phyloP scores from a whole-genome alignment of 2,329 filamentous ascomycete species.

The Ceratocystis harringtonii region DNA sequence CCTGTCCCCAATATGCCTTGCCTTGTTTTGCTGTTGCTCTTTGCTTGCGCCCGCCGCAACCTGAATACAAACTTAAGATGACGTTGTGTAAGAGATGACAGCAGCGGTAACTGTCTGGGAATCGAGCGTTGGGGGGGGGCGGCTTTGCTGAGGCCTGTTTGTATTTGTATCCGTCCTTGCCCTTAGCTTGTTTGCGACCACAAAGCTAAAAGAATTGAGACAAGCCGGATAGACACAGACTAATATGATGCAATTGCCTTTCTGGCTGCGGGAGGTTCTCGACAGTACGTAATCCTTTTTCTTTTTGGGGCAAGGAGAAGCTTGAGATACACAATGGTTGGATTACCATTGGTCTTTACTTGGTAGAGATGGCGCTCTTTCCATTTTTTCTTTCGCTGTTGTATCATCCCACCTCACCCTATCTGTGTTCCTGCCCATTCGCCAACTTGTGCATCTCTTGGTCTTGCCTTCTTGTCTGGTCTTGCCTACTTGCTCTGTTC shows the following conservation, averaged over 20 bases:
- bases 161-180: neutral
- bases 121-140: neutral
- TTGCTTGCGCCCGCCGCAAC: neutral
- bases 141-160: neutral
- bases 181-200: neutral
- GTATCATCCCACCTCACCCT: too few species aligned
- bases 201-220: too few species aligned
- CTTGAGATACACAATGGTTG: neutral
- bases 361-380: neutral
- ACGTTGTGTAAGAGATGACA: neutral
- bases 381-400: neutral
- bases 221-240: too few species aligned
- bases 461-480: neutral
- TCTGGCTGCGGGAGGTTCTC: too few species aligned
- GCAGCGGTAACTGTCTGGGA: neutral
- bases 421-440: neutral
- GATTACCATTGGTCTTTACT: neutral
- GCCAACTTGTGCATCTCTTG: neutral
- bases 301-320: neutral
- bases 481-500: neutral
- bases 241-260: too few species aligned
- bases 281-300: neutral
- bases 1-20: neutral
- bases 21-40: neutral
- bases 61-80: neutral